Conservation (phyloP, 1,284 basidiomycete genomes). For the Naganishia liquefaciens region DNA sequence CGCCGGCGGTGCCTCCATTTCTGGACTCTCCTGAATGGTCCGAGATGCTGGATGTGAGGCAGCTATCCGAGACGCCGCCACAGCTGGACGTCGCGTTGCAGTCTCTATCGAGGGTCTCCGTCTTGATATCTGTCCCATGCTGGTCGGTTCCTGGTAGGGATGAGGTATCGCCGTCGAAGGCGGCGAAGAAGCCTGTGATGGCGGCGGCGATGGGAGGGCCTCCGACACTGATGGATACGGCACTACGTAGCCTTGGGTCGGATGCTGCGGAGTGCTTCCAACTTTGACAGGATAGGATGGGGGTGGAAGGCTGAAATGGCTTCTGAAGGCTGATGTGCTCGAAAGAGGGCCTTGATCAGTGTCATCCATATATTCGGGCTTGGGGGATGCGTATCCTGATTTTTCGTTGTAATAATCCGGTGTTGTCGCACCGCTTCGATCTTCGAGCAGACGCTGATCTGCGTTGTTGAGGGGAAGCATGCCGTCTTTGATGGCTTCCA, state of each 20-base stretch:
- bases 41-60: not conserved
- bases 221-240: conserved; percentile 34
- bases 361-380: conserved; percentile 41
- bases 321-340: conserved; percentile 41
- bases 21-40: conserved; percentile 13
- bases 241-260: conserved; percentile 20
- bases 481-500: conserved; percentile 73
- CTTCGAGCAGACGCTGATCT: conserved; percentile 47
- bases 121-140: conserved; percentile 19
- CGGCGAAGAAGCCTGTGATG: conserved; percentile 43
- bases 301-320: conserved; percentile 22
- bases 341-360: conserved; percentile 22
- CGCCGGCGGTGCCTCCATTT: not conserved
- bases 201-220: conserved; percentile 48
- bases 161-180: conserved; percentile 34
- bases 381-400: conserved; percentile 42
- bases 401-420: conserved; percentile 31
- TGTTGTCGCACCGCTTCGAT: conserved; percentile 29
- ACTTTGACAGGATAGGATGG: conserved; percentile 8
- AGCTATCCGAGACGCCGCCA: not conserved
- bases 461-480: conserved; percentile 46
- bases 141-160: conserved; percentile 14
- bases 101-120: conserved; percentile 16
- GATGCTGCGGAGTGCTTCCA: not conserved
- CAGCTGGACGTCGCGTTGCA: conserved; percentile 2